Evolutionary conservation across 805 yeast genomes (phyloP).

Genomic region (Suhomyces pyralidae): DNA sequence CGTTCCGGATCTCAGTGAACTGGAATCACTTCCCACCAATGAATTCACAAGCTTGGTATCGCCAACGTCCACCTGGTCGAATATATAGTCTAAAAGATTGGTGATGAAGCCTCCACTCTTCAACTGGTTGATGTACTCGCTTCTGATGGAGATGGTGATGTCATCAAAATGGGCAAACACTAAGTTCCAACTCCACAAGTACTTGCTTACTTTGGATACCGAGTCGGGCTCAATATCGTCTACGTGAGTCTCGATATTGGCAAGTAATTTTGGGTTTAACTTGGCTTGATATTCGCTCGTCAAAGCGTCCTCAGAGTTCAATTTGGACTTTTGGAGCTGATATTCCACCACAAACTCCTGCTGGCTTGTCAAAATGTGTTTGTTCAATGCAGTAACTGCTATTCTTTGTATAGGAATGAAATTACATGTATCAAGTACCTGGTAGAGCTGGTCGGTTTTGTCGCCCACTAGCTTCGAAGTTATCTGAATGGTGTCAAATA

Average conservation of each 20-base stretch:
- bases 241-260: constrained; percentile 1
- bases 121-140: constrained; percentile 57
- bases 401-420: constrained; percentile 41
- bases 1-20: constrained; percentile 2
- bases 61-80: constrained; percentile 49
- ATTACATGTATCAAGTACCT: constrained; percentile 19
- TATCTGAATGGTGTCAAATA: constrained; percentile 19
- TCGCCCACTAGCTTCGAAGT: constrained; percentile 27
- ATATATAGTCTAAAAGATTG: constrained; percentile 50
- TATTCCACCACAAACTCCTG: constrained; percentile 61
- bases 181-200: constrained; percentile 68
- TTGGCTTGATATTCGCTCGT: constrained; percentile 21
- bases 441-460: constrained; percentile 35
- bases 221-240: constrained; percentile 19
- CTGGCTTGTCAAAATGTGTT: constrained; percentile 45
- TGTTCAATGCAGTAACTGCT: constrained; percentile 36
- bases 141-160: constrained; percentile 62
- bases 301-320: constrained; percentile 18
- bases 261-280: constrained; percentile 32
- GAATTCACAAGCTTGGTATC: constrained; percentile 19
- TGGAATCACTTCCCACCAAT: constrained; percentile 8
- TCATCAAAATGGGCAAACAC: constrained; percentile 60
- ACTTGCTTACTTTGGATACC: constrained; percentile 29
- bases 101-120: constrained; percentile 44
- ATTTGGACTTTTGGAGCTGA: constrained; percentile 47